Evolutionary conservation across 495 filamentous ascomycete species (phyloP).

Genomic region (Pseudevernia furfuracea): DNA sequence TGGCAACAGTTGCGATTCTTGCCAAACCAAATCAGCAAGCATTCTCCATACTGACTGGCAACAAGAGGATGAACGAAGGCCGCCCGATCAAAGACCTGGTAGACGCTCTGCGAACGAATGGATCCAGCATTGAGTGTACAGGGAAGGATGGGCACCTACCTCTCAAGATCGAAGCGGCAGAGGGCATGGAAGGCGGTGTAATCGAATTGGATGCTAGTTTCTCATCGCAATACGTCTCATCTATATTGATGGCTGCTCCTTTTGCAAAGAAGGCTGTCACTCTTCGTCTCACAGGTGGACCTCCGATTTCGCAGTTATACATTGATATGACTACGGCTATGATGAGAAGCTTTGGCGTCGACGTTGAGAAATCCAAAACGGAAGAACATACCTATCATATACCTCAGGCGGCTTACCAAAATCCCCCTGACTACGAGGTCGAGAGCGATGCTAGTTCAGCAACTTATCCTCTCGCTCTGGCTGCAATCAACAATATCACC

Average conservation of each 20-base stretch:
- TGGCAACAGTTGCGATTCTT: constrained; percentile 86
- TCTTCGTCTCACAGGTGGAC: constrained; percentile 80
- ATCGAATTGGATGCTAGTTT: constrained; percentile 91
- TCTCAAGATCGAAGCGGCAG: constrained; percentile 69
- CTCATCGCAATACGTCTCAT: constrained; percentile 96
- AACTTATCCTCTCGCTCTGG: constrained; percentile 91
- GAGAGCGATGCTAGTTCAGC: constrained; percentile 98
- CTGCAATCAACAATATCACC: constrained; percentile 87
- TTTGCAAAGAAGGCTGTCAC: constrained; percentile 93
- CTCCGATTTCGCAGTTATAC: constrained; percentile 93
- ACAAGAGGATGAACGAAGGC: constrained; percentile 84
- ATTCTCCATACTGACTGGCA: constrained; percentile 81
- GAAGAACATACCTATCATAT: constrained; percentile 93
- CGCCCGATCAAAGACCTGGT: constrained; percentile 92
- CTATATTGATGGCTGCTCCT: constrained; percentile 91
- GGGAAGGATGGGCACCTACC: constrained; percentile 59
- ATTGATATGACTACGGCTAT: constrained; percentile 98
- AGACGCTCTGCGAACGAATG: constrained; percentile 78
- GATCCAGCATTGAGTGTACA: constrained; percentile 72
- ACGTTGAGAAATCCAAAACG: constrained; percentile 61
- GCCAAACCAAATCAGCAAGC: constrained; percentile 56
- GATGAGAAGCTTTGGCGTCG: constrained; percentile 90
- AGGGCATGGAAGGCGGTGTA: constrained; percentile 81
- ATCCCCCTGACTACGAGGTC: constrained; percentile 79
- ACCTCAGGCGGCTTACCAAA: constrained; percentile 74